Evolutionary conservation across 768 basidiomycete species (phyloP).

Genomic region (Cytidiella melzeri): DNA sequence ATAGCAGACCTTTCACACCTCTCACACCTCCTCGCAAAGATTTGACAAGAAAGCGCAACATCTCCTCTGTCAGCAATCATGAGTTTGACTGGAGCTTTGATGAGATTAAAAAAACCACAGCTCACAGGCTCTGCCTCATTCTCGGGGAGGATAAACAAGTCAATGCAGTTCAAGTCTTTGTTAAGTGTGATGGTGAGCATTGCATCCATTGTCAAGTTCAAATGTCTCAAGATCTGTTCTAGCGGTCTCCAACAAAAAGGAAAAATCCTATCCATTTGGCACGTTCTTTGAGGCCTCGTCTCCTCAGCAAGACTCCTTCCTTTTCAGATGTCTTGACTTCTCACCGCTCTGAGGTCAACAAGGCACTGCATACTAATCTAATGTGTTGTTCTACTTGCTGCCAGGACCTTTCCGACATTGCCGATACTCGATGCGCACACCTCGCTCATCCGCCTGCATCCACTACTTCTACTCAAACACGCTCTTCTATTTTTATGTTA

Average conservation of each 20-base stretch:
- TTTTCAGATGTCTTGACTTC: neutral
- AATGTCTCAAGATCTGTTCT: neutral
- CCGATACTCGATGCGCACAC: too few relatives aligned
- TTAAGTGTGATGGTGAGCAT: neutral
- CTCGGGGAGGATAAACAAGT: neutral
- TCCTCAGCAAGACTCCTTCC: conserved; percentile 3
- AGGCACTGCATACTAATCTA: conserved; percentile 4
- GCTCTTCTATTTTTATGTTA: too few relatives aligned
- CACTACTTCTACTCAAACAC: too few relatives aligned
- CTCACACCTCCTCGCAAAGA: neutral
- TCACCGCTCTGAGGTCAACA: neutral
- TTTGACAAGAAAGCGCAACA: neutral
- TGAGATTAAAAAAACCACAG: conserved; percentile 1
- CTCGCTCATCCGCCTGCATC: too few relatives aligned
- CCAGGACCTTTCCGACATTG: too few relatives aligned
- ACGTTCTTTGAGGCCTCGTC: neutral
- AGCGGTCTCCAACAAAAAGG: conserved; percentile 2
- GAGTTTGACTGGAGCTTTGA: neutral
- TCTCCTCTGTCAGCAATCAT: neutral
- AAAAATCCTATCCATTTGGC: neutral
- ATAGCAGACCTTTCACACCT: neutral
- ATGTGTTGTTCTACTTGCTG: too few relatives aligned
- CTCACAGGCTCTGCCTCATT: neutral
- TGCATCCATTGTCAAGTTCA: neutral
- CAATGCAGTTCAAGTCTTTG: neutral